Conservation (phyloP, 768 basidiomycete species). For the Auricularia auricula-judae region DNA sequence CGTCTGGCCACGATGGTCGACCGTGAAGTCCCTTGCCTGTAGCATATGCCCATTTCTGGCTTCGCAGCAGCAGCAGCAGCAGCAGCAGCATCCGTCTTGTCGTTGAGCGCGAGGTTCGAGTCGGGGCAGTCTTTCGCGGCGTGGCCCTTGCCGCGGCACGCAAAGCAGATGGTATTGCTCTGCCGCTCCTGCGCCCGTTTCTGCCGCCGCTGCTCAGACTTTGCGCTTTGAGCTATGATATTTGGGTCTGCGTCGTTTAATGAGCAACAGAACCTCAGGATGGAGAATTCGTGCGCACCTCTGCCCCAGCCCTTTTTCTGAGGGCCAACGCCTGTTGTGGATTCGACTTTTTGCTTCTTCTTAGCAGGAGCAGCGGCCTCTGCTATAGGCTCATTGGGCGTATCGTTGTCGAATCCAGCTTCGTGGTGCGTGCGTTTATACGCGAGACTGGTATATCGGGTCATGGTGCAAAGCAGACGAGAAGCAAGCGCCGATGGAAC, state of each 20-base stretch:
- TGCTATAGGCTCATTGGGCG: slow-evolving; percentile 2
- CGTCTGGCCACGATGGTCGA: not conserved
- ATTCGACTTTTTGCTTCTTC: slow-evolving; percentile 31
- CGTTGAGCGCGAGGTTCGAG: slow-evolving; percentile 15
- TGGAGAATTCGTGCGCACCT: not conserved
- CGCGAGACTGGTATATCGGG: slow-evolving; percentile 64
- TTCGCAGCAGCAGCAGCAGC: not conserved
- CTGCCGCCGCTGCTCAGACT: slow-evolving; percentile 49
- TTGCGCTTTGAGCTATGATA: slow-evolving; percentile 15
- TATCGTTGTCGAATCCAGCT: slow-evolving; percentile 36
- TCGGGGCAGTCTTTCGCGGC: slow-evolving; percentile 72
- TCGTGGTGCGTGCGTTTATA: slow-evolving; percentile 62
- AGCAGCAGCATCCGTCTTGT: slow-evolving; percentile 2
- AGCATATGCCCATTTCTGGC: slow-evolving; percentile 47
- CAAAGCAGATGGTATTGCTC: slow-evolving; percentile 65
- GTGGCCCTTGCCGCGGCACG: slow-evolving; percentile 77
- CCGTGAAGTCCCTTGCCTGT: slow-evolving; percentile 40
- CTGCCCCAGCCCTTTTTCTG: slow-evolving; percentile 13
- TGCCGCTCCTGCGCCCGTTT: slow-evolving; percentile 50
- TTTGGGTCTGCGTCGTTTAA: slow-evolving; percentile 14
- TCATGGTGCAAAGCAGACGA: slow-evolving; percentile 33
- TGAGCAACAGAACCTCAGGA: not conserved
- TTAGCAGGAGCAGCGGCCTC: slow-evolving; percentile 24
- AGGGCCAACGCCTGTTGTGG: slow-evolving; percentile 25
- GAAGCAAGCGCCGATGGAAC: not conserved